Conservation (phyloP, 78 protist genomes). For the Dictyostelium purpureum region DNA sequence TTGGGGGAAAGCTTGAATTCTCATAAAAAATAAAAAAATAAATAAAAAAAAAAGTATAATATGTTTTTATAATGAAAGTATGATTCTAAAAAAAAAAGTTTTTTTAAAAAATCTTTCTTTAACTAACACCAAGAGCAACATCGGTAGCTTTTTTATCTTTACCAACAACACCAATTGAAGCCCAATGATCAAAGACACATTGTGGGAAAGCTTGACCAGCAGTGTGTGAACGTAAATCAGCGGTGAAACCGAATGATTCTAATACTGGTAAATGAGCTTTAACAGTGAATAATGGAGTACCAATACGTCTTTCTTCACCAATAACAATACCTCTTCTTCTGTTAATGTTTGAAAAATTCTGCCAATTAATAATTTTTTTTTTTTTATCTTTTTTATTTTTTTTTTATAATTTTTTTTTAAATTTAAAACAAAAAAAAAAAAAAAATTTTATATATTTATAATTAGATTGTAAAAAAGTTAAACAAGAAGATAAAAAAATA, state of each 20-base stretch:
- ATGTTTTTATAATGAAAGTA: conserved; percentile 81
- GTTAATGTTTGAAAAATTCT: too few species aligned
- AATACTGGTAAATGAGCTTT: conserved; percentile 98
- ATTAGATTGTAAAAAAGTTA: too few species aligned
- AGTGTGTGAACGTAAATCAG: conserved; percentile 98
- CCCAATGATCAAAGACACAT: conserved; percentile 99
- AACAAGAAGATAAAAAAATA: too few species aligned
- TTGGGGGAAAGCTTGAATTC: too few species aligned
- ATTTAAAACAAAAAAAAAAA: too few species aligned
- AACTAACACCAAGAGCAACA: conserved; percentile 84
- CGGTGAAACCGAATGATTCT: conserved; percentile 99
- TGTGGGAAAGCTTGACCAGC: conserved; percentile 99
- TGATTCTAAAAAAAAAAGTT: background rate
- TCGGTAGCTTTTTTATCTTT: conserved; percentile 58
- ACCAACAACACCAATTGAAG: conserved; percentile 86
- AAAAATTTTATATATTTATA: too few species aligned
- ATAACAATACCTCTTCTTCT: conserved; percentile 95
- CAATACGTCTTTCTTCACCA: conserved; percentile 93
- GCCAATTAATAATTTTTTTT: too few species aligned
- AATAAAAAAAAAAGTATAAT: too few species aligned
- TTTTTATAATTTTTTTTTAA: too few species aligned
- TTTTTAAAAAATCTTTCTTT: conserved; percentile 97
- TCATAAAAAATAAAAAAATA: too few species aligned
- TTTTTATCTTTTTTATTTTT: too few species aligned
- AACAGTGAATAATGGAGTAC: conserved; percentile 93